These are phyloP conservation scores for Lactarius pseudohatsudake DNA, from an alignment of 768 basidiomycete species.

Conservation along the genomic window DNA sequence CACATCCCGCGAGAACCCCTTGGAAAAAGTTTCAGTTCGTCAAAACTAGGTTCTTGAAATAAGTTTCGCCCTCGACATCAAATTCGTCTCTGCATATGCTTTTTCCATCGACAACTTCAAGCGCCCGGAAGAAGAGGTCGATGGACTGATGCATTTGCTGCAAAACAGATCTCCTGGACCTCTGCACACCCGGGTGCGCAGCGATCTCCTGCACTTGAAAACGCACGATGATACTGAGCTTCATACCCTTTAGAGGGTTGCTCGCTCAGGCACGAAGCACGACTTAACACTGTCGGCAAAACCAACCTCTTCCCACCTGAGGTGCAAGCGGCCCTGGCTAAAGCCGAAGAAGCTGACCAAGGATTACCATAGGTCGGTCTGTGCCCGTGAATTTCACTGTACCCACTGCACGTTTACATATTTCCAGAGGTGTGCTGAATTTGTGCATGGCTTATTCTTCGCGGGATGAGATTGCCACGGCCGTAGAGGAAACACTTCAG, in stretches of 20 bases:
- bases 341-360: constrained; percentile 78
- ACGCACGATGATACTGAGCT: not conserved
- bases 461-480: constrained; percentile 85
- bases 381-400: constrained; percentile 1
- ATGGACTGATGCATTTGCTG: constrained; percentile 81
- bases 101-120: constrained; percentile 98
- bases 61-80: constrained; percentile 75
- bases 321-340: constrained; percentile 66
- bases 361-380: constrained; percentile 61
- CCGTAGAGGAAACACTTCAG: constrained; percentile 56
- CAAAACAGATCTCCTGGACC: constrained; percentile 70
- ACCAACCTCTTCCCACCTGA: constrained; percentile 71
- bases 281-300: constrained; percentile 79
- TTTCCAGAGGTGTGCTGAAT: constrained; percentile 76
- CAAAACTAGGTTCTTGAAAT: constrained; percentile 73
- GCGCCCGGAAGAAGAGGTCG: constrained; percentile 80
- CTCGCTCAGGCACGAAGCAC: constrained; percentile 79
- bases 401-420: not conserved
- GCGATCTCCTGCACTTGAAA: constrained; percentile 31
- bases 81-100: constrained; percentile 89
- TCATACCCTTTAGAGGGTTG: constrained; percentile 56
- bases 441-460: constrained; percentile 91
- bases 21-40: not conserved
- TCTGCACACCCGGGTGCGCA: constrained; percentile 73
- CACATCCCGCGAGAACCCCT: not conserved